Evolutionary conservation across 2,329 filamentous ascomycete species (phyloP).

Genomic region (Fusarium agapanthi): DNA sequence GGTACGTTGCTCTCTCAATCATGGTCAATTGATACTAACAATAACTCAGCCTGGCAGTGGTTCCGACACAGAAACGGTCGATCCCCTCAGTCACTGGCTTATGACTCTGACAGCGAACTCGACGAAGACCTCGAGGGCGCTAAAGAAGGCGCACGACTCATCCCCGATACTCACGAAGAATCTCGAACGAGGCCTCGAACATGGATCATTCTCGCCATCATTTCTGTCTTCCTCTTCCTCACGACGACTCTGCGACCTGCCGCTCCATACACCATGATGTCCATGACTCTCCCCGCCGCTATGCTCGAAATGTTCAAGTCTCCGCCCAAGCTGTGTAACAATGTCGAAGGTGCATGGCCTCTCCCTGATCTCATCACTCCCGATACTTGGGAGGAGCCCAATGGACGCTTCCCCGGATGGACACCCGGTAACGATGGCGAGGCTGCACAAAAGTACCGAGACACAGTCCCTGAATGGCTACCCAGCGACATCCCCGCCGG

Average conservation of each 20-base stretch:
- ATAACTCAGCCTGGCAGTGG: conserved; percentile 22
- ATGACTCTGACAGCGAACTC: conserved; percentile 30
- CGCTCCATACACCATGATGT: conserved; percentile 45
- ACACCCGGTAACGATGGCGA: conserved; percentile 42
- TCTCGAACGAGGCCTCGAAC: conserved; percentile 1
- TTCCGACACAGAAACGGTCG: conserved; percentile 11
- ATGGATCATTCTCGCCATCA: conserved; percentile 6
- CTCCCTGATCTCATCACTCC: conserved; percentile 41
- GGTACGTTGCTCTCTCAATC: conserved; percentile 15
- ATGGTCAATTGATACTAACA: not conserved
- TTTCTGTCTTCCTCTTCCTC: conserved; percentile 18
- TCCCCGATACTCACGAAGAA: conserved; percentile 15
- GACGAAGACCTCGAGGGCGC: conserved; percentile 24
- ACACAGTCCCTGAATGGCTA: conserved; percentile 42
- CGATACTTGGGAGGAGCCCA: conserved; percentile 39
- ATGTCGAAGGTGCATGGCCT: conserved; percentile 40
- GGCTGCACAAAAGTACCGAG: conserved; percentile 37
- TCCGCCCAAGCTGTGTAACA: conserved; percentile 34
- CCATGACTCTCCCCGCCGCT: conserved; percentile 44
- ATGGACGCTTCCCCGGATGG: conserved; percentile 45
- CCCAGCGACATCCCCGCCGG: conserved; percentile 38
- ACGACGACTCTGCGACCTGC: conserved; percentile 39
- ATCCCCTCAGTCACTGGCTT: conserved; percentile 7
- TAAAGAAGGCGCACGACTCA: conserved; percentile 20
- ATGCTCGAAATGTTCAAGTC: conserved; percentile 42